Base-by-base conservation (phyloP, 1,284 basidiomycete species). In the Boletus mariae region DNA sequence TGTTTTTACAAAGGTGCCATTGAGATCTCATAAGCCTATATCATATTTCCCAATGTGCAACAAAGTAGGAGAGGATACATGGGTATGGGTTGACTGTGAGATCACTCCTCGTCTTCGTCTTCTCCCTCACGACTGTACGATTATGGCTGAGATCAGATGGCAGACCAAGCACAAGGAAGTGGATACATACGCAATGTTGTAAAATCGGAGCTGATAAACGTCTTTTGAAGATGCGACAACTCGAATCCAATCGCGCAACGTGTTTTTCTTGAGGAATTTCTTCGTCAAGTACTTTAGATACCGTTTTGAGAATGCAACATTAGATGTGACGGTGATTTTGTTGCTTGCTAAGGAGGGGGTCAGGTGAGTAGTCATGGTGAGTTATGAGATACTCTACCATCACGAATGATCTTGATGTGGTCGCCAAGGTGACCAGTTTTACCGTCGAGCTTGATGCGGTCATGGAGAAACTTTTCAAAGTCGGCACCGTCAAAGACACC, bases 231-330 rank as follows among this genome's bases (percentile, higher is more conserved):
- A 85, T 41, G 93, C 92, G 62, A 95, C 90, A 60, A 95, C 92
- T 55, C 89, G 89, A 70, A 92, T 88, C 87, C 89, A 92, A 73
- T 92, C 90, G 59, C 90, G 85, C 60, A 92, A 79, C 42, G 80
- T 76, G 75, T 90, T 90, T 80, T 92, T 93, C 79, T 94, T 94
- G 75, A 96, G 80, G 80, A 92, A 94, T 80, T 95, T 95, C 81
- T 95, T 95, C 55, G 93, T 95, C 60, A 95, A 80, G 76, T 95
- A 96, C 75, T 94, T 93, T 66, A 93, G 82, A 73, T 94, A 95
- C 57, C 92, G 82, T 77, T 96, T 96, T 54, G 93, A 95, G 75
- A 95, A 88, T 50, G 90, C 84, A 68, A 94, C 85, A 69, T 78
- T 85, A 52, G 91, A 87, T 47, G 85, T 84, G 59, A 95, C 82